phyloP scores from a whole-genome alignment of 2,329 filamentous ascomycete species.

The Colletotrichum zoysiae region DNA sequence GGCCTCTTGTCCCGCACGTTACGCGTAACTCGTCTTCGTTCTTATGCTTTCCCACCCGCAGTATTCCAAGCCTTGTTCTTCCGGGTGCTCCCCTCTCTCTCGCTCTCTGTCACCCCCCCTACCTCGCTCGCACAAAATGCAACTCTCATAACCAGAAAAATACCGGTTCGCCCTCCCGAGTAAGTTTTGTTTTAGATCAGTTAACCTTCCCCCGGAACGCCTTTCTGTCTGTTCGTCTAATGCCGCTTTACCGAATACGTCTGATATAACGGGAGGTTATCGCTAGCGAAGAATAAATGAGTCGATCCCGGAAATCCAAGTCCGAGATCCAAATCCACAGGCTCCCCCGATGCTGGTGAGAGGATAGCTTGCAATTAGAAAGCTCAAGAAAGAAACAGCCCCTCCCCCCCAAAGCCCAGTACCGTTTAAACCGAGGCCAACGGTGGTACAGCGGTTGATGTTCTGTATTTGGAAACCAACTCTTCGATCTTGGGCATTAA shows the following conservation, averaged over 20 bases:
- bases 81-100: slow-evolving; percentile 17
- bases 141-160: slow-evolving; percentile 8
- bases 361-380: slow-evolving; percentile 11
- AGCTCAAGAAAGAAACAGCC: slow-evolving; percentile 16
- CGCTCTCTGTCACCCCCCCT: neutral
- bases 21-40: slow-evolving; percentile 12
- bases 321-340: neutral
- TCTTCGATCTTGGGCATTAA: slow-evolving; percentile 76
- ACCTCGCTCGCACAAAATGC: neutral
- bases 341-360: neutral
- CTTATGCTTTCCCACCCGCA: slow-evolving; percentile 18
- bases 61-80: slow-evolving; percentile 31
- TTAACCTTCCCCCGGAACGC: slow-evolving; percentile 23
- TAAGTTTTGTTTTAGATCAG: slow-evolving; percentile 22
- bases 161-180: slow-evolving; percentile 18
- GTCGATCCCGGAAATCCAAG: neutral
- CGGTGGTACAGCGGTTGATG: slow-evolving; percentile 45
- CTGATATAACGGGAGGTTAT: slow-evolving; percentile 3
- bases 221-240: slow-evolving; percentile 20
- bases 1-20: slow-evolving; percentile 9
- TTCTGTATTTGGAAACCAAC: slow-evolving; percentile 59
- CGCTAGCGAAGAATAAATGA: neutral
- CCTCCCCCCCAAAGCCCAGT: neutral
- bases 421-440: slow-evolving; percentile 9
- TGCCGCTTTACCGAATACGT: slow-evolving; percentile 1